Percentiles rank a stretch among this genome's conserved stretches.
phyloP scores from a whole-genome alignment of 2,329 filamentous ascomycete species.

The Claviceps pazoutovae region DNA sequence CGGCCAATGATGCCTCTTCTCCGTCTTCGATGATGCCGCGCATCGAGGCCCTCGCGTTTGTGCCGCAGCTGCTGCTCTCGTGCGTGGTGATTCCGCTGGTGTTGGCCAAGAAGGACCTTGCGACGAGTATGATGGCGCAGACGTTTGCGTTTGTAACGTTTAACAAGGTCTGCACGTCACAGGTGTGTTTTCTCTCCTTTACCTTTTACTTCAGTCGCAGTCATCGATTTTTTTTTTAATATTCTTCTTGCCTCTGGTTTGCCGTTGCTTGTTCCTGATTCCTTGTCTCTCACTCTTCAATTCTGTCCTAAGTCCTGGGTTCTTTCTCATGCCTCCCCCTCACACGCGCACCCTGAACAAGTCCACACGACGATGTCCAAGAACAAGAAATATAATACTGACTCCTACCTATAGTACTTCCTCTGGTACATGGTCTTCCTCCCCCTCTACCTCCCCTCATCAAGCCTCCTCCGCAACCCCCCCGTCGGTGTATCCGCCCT shows the following conservation, averaged over 20 bases:
- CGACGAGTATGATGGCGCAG: slow-evolving; percentile 79
- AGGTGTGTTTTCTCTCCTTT: slow-evolving; percentile 39
- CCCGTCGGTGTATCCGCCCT: slow-evolving; percentile 51
- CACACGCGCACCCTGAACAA: too few species aligned
- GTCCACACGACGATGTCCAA: too few species aligned
- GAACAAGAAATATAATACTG: too few species aligned
- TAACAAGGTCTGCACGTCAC: slow-evolving; percentile 97
- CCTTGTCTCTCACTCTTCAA: too few species aligned
- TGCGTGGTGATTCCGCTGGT: slow-evolving; percentile 61
- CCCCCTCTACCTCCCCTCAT: slow-evolving; percentile 76
- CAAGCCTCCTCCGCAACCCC: slow-evolving; percentile 51
- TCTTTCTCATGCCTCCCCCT: too few species aligned
- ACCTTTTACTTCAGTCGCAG: too few species aligned
- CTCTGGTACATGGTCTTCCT: slow-evolving; percentile 95
- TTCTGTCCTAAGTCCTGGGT: too few species aligned
- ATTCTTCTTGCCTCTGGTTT: neutral
- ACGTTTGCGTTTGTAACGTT: slow-evolving; percentile 96
- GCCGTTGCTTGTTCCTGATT: too few species aligned
- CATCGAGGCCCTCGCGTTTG: slow-evolving; percentile 71
- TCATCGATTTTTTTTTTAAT: neutral
- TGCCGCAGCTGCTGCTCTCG: slow-evolving; percentile 75
- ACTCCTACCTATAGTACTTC: slow-evolving; percentile 56
- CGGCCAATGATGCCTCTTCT: slow-evolving; percentile 27
- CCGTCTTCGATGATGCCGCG: slow-evolving; percentile 24
- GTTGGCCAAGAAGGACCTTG: slow-evolving; percentile 67